These are phyloP conservation scores for Stemphylium beticola DNA, from an alignment of 2,329 filamentous ascomycete species.

Conservation along the genomic window DNA sequence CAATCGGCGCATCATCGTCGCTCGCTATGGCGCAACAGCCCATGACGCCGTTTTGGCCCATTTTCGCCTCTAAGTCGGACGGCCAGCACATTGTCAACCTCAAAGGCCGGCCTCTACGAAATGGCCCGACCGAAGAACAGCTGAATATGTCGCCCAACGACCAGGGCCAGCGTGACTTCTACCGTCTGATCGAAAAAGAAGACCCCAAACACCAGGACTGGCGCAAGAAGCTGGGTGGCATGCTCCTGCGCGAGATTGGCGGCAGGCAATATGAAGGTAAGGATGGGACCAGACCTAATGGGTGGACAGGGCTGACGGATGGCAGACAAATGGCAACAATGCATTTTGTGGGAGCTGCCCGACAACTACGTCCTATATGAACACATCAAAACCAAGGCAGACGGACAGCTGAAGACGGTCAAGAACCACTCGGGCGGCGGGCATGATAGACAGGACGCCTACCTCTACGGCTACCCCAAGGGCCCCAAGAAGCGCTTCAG, in stretches of 20 bases:
- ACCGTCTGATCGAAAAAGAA: constrained; percentile 57
- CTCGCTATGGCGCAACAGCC: constrained; percentile 41
- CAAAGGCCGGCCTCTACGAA: constrained; percentile 58
- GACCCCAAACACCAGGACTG: constrained; percentile 63
- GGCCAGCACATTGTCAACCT: constrained; percentile 57
- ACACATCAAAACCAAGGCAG: constrained; percentile 61
- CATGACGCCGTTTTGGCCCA: constrained; percentile 55
- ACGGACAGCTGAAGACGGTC: constrained; percentile 56
- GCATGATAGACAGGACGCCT: constrained; percentile 64
- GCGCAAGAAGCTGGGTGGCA: constrained; percentile 65
- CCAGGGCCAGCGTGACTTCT: constrained; percentile 62
- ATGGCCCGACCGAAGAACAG: constrained; percentile 60
- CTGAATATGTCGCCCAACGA: constrained; percentile 59
- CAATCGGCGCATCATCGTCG: constrained; percentile 9
- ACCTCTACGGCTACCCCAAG: constrained; percentile 65
- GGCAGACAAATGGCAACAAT: constrained; percentile 48
- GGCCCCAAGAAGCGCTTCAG: constrained; percentile 64
- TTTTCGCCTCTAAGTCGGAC: constrained; percentile 58
- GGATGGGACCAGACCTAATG: not conserved
- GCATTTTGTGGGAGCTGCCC: constrained; percentile 61
- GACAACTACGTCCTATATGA: constrained; percentile 65
- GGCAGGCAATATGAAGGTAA: constrained; percentile 42
- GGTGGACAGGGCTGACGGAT: constrained; percentile 41
- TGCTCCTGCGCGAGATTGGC: constrained; percentile 60
- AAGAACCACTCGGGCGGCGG: constrained; percentile 58